Percentiles rank a stretch among this genome's conserved stretches.
Conservation (phyloP, 202 grass and related monocot species). For the Alloteropsis angusta region DNA sequence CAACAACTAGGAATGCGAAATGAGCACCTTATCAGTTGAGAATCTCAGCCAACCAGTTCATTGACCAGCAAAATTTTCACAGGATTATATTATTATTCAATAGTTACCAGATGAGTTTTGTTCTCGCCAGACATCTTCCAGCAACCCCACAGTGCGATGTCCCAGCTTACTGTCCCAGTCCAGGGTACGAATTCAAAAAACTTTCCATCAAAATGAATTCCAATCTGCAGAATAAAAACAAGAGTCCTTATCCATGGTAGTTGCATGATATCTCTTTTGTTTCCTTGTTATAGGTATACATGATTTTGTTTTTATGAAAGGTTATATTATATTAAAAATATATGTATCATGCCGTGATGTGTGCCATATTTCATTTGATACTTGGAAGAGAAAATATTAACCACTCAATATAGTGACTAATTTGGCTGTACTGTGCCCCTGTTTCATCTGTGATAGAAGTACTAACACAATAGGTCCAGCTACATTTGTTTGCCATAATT, state of each 20-base stretch:
- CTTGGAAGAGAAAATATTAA: neutral
- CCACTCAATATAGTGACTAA: neutral
- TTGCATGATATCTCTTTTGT: neutral
- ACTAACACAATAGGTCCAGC: neutral
- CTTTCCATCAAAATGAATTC: constrained; percentile 58
- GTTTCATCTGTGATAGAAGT: neutral
- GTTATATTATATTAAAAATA: neutral
- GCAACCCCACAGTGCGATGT: constrained; percentile 68
- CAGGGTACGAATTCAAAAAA: constrained; percentile 96
- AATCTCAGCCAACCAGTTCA: constrained; percentile 1
- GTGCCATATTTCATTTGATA: neutral
- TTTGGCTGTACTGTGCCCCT: neutral
- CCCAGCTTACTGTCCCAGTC: constrained; percentile 76
- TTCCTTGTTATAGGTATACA: neutral
- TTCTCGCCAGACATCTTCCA: constrained; percentile 85
- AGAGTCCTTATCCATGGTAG: neutral
- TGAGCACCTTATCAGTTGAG: neutral
- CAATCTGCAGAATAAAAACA: constrained; percentile 56
- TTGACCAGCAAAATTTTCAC: neutral
- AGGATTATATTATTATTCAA: neutral
- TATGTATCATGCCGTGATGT: neutral
- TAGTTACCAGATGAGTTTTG: constrained; percentile 62
- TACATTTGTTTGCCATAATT: neutral
- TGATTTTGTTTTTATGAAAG: neutral
- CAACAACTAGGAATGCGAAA: constrained; percentile 4